Conservation (phyloP, 441 rosid species). For the Gossypium schwendimanii region DNA sequence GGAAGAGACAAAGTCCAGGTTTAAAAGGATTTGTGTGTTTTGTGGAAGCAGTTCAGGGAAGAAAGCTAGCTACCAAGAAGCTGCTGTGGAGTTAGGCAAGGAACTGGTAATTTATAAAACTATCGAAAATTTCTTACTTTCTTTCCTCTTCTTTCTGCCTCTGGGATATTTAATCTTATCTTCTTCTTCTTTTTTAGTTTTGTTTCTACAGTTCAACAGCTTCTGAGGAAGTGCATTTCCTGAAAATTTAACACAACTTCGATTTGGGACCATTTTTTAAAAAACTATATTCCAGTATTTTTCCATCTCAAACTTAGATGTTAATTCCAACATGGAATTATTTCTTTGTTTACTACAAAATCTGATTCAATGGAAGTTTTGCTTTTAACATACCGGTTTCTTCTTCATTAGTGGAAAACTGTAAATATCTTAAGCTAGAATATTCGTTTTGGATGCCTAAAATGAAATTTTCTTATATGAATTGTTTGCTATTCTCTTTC, state of each 20-base stretch:
- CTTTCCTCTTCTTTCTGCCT: neutral
- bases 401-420: neutral
- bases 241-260: neutral
- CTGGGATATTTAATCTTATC: neutral
- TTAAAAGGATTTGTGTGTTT: conserved; percentile 80
- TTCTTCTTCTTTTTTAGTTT: neutral
- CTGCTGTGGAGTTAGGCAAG: conserved; percentile 75
- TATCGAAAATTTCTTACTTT: neutral
- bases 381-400: neutral
- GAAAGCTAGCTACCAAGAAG: conserved; percentile 82
- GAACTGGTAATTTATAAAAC: conserved; percentile 52
- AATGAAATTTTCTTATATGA: neutral
- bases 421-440: neutral
- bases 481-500: neutral
- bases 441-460: neutral
- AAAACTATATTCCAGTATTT: neutral
- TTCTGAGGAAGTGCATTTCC: neutral
- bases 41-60: conserved; percentile 91
- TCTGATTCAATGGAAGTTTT: neutral
- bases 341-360: neutral
- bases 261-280: neutral
- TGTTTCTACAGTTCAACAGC: neutral
- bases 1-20: conserved; percentile 69
- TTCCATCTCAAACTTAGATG: neutral
- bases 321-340: neutral